Percentiles rank a stretch among this genome's conserved stretches.
Conservation (phyloP, 306 rosid genomes). For the Prunus dulcis region DNA sequence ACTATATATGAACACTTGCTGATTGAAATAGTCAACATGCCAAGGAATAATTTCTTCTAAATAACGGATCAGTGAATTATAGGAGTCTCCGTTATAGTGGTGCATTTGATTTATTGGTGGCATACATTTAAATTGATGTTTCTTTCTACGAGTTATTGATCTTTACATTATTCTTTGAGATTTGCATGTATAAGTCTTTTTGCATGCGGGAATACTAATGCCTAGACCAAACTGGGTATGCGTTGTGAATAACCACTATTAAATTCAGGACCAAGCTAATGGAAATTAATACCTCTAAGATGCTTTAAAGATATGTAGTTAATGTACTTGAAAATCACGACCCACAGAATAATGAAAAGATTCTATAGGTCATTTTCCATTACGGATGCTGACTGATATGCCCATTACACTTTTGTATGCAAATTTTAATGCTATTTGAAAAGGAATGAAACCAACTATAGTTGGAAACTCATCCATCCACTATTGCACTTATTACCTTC, state of each 20-base stretch:
- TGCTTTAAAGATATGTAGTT: not conserved
- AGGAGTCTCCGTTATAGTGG: not conserved
- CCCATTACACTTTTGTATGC: not conserved
- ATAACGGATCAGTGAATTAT: not conserved
- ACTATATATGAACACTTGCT: not conserved
- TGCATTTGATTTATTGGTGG: slow-evolving; percentile 10
- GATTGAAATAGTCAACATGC: not conserved
- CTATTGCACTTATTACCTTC: not conserved
- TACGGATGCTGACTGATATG: not conserved
- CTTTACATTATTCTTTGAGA: not conserved
- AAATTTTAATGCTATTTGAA: not conserved
- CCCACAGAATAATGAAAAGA: not conserved
- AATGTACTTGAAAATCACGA: not conserved
- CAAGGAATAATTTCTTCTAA: not conserved
- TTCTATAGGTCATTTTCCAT: not conserved
- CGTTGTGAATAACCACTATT: not conserved
- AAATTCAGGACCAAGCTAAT: not conserved
- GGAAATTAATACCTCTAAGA: not conserved
- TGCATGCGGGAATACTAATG: not conserved
- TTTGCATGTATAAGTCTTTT: not conserved
- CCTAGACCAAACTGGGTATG: not conserved
- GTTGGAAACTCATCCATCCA: not conserved
- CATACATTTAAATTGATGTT: not conserved
- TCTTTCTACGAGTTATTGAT: not conserved
- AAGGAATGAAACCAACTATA: not conserved